These are phyloP conservation scores for Aspergillus calidoustus DNA, from an alignment of 2,329 filamentous ascomycete species.

Conservation along the genomic window DNA sequence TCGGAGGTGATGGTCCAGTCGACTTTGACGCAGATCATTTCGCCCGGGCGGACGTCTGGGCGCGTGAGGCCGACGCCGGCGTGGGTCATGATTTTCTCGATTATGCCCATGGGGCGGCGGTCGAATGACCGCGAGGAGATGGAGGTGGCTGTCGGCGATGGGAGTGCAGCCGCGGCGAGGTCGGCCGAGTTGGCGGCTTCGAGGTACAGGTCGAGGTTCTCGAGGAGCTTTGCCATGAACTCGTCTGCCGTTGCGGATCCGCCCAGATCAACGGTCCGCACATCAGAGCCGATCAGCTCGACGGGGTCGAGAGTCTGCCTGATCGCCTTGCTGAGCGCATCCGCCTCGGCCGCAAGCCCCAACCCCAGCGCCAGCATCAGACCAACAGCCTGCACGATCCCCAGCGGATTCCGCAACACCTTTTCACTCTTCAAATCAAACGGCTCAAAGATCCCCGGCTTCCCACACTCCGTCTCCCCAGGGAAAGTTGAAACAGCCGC, in stretches of 20 bases:
- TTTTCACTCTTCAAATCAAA: too few relatives aligned
- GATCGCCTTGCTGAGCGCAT: not conserved
- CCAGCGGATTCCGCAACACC: too few relatives aligned
- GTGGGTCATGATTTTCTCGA: not conserved
- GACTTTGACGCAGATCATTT: not conserved
- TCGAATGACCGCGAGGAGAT: not conserved
- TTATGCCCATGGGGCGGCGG: not conserved
- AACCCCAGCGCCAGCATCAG: not conserved
- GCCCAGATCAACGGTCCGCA: not conserved
- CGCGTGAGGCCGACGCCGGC: not conserved
- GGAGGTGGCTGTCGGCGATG: not conserved
- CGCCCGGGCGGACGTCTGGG: not conserved
- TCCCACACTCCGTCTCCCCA: too few relatives aligned
- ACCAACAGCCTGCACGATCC: not conserved
- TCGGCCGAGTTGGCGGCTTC: not conserved
- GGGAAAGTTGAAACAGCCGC: too few relatives aligned
- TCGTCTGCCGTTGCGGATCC: not conserved
- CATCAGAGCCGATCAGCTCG: not conserved
- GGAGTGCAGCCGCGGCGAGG: not conserved
- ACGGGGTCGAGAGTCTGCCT: not conserved
- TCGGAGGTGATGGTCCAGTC: not conserved
- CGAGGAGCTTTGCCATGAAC: not conserved
- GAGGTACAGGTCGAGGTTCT: not conserved
- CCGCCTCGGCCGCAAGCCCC: not conserved
- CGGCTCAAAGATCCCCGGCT: too few relatives aligned